phyloP scores from a whole-genome alignment of 352 stramenopile species.

The Phytopythium oedochilum region DNA sequence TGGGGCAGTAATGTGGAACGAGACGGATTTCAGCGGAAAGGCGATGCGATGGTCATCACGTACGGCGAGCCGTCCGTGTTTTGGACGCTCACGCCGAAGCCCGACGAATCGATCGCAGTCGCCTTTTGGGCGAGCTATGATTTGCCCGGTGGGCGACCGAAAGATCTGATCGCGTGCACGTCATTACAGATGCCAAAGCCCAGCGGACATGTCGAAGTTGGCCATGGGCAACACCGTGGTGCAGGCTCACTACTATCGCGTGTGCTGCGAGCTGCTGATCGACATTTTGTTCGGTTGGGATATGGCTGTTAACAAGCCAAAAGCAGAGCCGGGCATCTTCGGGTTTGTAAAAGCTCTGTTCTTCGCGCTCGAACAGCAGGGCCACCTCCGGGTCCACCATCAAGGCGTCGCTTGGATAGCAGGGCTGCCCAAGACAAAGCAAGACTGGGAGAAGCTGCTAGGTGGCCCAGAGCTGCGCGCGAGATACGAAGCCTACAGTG shows the following conservation, averaged over 20 bases:
- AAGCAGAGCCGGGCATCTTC: neutral
- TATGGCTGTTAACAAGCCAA: neutral
- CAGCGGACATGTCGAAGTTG: neutral
- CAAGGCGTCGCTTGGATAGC: slow-evolving; percentile 19
- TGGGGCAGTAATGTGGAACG: slow-evolving; percentile 21
- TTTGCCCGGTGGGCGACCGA: slow-evolving; percentile 7
- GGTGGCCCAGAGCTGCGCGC: neutral
- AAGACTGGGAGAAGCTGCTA: slow-evolving; percentile 14
- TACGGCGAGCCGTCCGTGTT: slow-evolving; percentile 16
- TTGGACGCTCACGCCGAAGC: slow-evolving; percentile 26
- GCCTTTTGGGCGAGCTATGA: slow-evolving; percentile 14
- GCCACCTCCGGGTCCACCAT: slow-evolving; percentile 16
- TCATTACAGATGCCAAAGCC: no score
- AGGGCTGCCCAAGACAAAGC: slow-evolving; percentile 15
- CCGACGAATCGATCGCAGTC: slow-evolving; percentile 13
- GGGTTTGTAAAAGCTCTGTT: slow-evolving; percentile 5
- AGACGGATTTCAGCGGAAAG: slow-evolving; percentile 8
- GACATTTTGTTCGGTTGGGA: slow-evolving; percentile 9
- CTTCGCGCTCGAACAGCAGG: slow-evolving; percentile 16
- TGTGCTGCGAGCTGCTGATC: slow-evolving; percentile 7
- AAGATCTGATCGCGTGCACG: slow-evolving; percentile 1
- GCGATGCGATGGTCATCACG: slow-evolving; percentile 12
- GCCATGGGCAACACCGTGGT: neutral
- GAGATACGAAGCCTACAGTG: slow-evolving; percentile 15
- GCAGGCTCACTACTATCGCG: slow-evolving; percentile 5